Evolutionary conservation across 441 rosid genomes (phyloP), one percentile per base, ranked within the genome.

Genomic region (Sinapis alba): DNA sequence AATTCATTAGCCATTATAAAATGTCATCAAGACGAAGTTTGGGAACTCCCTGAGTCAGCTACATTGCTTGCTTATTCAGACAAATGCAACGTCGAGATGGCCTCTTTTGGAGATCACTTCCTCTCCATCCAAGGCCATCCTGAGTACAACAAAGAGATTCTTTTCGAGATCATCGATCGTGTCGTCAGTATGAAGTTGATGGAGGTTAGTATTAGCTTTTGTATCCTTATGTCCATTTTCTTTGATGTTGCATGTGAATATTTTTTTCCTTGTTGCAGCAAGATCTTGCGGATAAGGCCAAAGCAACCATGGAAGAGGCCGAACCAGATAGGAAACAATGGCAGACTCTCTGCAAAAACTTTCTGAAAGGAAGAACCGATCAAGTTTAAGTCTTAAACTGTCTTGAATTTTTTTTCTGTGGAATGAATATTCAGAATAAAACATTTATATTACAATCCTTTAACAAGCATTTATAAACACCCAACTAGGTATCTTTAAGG

Each of bases 41-140:
- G 79, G 84, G 89, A 89, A 62, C 87, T 92, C 28, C 98, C 96
- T 2, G 26, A 69, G 23, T 90, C 87, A n/a, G 94, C 93, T 18
- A 78, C 84, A 70, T 89, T 90, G 54, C 80, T 92, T 34, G 98
- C 89, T 6, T 86, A 81, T 60, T 92, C 96, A 0, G 94, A 92
- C 30, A 85, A 86, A 57, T 90, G 89, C 24, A 85, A 87, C 0
- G 85, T 92, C 1, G 97, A 92, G 71, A 87, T 90, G 90, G 88
- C 83, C 30, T 30, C 65, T 0, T 50, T 85, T n/a, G 92, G 87
- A 2, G 72, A 81, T 11, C 94, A 79, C 66, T 82, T 92, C 58
- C 70, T 89, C 15, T 88, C 88, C 26, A 92, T 92, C 66, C 98
- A 92, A 81, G 96, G 98, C 8, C 94, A 92, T 71, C 96, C 93